These are phyloP conservation scores for Solanum clarkiae DNA, from an alignment of 257 asterid species.

Conservation along the genomic window DNA sequence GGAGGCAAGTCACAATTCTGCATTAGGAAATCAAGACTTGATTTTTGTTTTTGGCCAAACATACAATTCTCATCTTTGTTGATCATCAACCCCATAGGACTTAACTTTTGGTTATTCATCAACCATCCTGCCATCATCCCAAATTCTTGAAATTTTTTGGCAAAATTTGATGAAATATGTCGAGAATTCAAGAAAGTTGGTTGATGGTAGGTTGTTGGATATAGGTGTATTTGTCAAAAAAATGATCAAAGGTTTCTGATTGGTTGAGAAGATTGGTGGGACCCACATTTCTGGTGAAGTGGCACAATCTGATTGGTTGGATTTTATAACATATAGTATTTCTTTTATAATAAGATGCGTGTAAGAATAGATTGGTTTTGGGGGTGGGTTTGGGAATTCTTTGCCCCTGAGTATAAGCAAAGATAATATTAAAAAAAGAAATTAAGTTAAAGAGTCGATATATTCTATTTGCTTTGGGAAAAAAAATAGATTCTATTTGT, in stretches of 20 bases:
- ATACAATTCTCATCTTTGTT: constrained; percentile 8
- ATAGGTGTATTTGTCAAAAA: background rate
- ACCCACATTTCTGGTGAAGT: background rate
- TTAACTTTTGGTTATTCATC: constrained; percentile 7
- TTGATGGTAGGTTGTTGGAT: background rate
- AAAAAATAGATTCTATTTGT: background rate
- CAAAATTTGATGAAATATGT: background rate
- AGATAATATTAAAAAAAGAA: background rate
- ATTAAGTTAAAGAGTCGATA: background rate
- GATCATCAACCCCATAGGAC: background rate
- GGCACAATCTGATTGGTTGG: background rate
- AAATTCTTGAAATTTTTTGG: background rate
- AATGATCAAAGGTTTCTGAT: background rate
- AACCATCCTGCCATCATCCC: constrained; percentile 14
- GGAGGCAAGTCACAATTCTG: constrained; percentile 71
- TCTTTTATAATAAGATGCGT: background rate
- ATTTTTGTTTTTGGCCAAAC: constrained; percentile 15
- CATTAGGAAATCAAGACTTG: constrained; percentile 22
- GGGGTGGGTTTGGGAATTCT: constrained; percentile 2
- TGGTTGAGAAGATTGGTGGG: background rate
- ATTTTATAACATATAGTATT: background rate
- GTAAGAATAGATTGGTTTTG: background rate
- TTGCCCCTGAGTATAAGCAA: constrained; percentile 24
- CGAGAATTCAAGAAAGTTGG: background rate
- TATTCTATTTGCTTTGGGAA: background rate